Evolutionary conservation across 116 monocot species (phyloP).

Genomic region (Dioscorea cayenensis): DNA sequence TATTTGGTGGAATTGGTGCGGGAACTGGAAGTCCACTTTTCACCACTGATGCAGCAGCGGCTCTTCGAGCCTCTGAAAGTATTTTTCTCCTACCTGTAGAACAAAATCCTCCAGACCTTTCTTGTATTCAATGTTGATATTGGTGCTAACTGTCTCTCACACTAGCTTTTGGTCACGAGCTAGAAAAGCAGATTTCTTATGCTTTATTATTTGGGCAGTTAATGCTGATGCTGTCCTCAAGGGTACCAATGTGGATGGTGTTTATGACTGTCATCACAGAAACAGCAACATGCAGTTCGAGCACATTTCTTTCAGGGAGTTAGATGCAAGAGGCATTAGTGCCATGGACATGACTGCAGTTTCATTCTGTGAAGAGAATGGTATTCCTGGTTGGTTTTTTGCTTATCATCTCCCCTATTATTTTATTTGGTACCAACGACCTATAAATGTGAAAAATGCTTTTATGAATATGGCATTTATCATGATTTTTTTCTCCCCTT

Average conservation of each 20-base stretch:
- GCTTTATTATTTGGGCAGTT: slow-evolving; percentile 37
- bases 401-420: background rate
- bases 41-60: slow-evolving; percentile 79
- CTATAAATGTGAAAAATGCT: slow-evolving; percentile 2
- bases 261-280: slow-evolving; percentile 62
- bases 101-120: background rate
- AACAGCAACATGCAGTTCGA: slow-evolving; percentile 52
- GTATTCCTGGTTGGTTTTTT: slow-evolving; percentile 67
- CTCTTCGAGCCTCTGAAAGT: slow-evolving; percentile 94
- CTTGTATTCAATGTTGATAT: background rate
- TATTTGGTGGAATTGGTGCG: slow-evolving; percentile 86
- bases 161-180: background rate
- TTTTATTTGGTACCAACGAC: background rate
- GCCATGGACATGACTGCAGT: slow-evolving; percentile 86
- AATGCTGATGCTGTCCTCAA: slow-evolving; percentile 90
- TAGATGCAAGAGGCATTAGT: slow-evolving; percentile 56
- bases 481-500: background rate
- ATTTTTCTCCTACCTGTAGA: slow-evolving; percentile 1
- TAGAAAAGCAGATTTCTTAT: background rate
- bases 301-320: slow-evolving; percentile 83
- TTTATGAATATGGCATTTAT: background rate
- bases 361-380: slow-evolving; percentile 91
- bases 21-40: slow-evolving; percentile 76
- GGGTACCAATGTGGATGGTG: slow-evolving; percentile 55
- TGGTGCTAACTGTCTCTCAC: background rate